Evolutionary conservation across 371 early-diverging fungal genomes (phyloP).

Genomic region (Mucor irregularis): DNA sequence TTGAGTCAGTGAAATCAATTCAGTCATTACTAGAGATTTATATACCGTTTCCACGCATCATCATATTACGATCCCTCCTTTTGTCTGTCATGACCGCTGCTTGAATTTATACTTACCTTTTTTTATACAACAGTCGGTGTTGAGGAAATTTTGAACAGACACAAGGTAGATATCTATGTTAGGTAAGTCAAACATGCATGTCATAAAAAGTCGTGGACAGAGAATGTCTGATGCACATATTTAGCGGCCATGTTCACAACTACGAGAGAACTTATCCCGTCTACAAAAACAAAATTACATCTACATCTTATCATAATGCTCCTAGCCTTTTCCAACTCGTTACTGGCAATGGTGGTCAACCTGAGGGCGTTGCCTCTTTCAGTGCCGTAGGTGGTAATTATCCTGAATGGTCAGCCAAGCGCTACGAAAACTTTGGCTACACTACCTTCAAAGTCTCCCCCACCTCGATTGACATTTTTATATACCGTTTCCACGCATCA

Average conservation of each 20-base stretch:
- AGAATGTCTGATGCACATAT: neutral
- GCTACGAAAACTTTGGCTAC: slow-evolving; percentile 39
- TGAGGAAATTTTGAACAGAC: slow-evolving; percentile 26
- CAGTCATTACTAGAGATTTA: too few species aligned
- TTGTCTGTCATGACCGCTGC: neutral
- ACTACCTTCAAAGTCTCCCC: slow-evolving; percentile 37
- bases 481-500: neutral
- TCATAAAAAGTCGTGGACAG: too few species aligned
- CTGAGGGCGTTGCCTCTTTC: slow-evolving; percentile 28
- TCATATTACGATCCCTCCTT: neutral
- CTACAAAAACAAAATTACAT: slow-evolving; percentile 18
- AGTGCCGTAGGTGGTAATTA: slow-evolving; percentile 18
- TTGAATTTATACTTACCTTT: neutral
- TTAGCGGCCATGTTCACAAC: slow-evolving; percentile 41
- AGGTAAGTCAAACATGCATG: slow-evolving; percentile 29
- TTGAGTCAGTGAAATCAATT: too few species aligned
- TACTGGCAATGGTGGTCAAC: slow-evolving; percentile 44
- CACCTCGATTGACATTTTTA: slow-evolving; percentile 14
- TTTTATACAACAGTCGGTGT: slow-evolving; percentile 65
- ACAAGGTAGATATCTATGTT: slow-evolving; percentile 32
- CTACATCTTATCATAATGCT: slow-evolving; percentile 38
- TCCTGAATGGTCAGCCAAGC: slow-evolving; percentile 39
- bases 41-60: neutral
- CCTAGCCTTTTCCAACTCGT: slow-evolving; percentile 39
- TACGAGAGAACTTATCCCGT: slow-evolving; percentile 48